Base-by-base conservation (phyloP, 2,329 filamentous ascomycete species). In the Penicillium nordicum region DNA sequence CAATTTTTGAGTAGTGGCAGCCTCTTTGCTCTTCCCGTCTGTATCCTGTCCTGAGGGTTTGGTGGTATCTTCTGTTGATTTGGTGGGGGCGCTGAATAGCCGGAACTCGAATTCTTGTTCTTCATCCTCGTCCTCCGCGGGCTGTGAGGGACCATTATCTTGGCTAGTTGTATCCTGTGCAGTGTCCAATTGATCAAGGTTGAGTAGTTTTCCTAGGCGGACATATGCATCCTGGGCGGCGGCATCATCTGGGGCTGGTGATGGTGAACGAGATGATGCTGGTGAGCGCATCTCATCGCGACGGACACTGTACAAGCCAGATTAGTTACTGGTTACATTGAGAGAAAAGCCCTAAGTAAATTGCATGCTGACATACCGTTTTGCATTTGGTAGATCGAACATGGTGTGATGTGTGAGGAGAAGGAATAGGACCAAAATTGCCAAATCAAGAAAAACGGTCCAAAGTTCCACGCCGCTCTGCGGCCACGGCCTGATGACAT, bases 91-190 rank as follows among this genome's bases (percentile, higher is more conserved):
- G 42, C 68, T 73, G 64, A 77, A 77, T 14, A 77, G 58, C 8
- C 75, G 70, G 59, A 77, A 77, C 50, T 77, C 75, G 53, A 76
- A 77, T 57, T 76, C 75, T 53, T 76, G 72, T 53, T 77, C 75
- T 32, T 75, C 72, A 1, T 73, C 72, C 48, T 71, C 69, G 1
- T 51, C 11, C 2, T 64, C 57, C 2, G 46, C 55, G 18, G 49
- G 38, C 2, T 53, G 48, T 16, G n/a, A 9, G 10, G 46, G 12
- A 9, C 50, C 48, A 36, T 57, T 57, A 4, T 59, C 49, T 5
- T 54, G 30, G 23, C 30, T 14, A 12, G 10, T n/a, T 21, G 48
- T 21, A 21, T 58, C 44, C 8, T 48, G 29, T 5, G 57, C 36
- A 1, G 54, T 41, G 34, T 69, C 53, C 6, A 69, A 48, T 7